phyloP scores from a whole-genome alignment of 2,329 filamentous ascomycete genomes.

The Westerdykella ornata region DNA sequence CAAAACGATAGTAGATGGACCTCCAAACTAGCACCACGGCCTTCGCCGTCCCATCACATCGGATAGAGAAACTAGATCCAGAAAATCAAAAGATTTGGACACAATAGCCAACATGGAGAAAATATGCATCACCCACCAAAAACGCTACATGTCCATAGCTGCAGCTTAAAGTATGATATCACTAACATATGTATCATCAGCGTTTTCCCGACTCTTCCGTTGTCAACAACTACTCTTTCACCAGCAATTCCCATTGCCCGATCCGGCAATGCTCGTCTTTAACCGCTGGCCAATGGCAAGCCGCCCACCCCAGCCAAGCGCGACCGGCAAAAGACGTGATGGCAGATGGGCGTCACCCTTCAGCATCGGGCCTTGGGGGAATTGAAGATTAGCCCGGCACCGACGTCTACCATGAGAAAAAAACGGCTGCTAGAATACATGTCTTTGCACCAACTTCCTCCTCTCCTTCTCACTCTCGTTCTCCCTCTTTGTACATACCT shows the following conservation, averaged over 20 bases:
- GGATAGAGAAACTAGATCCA: too few relatives aligned
- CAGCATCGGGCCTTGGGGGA: constrained; percentile 3
- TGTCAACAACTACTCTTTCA: constrained; percentile 1
- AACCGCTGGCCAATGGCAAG: constrained; percentile 15
- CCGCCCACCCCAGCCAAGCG: constrained; percentile 16
- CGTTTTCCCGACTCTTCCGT: too few relatives aligned
- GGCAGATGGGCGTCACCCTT: constrained; percentile 13
- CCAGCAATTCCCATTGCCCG: constrained; percentile 2
- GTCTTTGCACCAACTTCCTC: constrained; percentile 4
- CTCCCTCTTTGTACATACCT: not conserved
- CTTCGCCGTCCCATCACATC: too few relatives aligned
- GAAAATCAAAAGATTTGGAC: too few relatives aligned
- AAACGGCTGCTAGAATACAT: constrained; percentile 11
- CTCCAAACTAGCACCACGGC: too few relatives aligned
- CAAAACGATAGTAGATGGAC: too few relatives aligned
- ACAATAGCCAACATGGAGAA: too few relatives aligned
- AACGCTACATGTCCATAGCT: too few relatives aligned
- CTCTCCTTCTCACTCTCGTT: not conserved
- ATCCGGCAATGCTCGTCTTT: constrained; percentile 5
- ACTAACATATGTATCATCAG: too few relatives aligned
- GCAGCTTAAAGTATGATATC: too few relatives aligned
- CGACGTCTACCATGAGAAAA: constrained; percentile 9
- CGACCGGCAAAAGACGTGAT: constrained; percentile 30
- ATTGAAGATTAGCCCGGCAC: constrained; percentile 12
- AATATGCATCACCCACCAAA: too few relatives aligned